phyloP scores from a whole-genome alignment of 257 asterid species.

The Rhazya stricta region DNA sequence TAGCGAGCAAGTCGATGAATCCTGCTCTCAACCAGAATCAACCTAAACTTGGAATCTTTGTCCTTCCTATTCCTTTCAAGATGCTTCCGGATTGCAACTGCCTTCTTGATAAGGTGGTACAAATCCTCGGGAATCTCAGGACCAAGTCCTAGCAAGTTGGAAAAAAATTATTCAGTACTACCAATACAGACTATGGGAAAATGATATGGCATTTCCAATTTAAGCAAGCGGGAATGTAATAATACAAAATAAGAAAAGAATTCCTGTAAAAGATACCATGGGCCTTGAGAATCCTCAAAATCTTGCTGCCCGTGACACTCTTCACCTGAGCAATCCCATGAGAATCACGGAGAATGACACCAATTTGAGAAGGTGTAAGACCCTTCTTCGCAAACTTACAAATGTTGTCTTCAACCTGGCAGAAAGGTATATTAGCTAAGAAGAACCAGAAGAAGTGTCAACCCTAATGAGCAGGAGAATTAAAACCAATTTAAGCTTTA shows the following conservation, averaged over 20 bases:
- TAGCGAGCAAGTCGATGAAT: conserved; percentile 39
- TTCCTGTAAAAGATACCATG: conserved; percentile 21
- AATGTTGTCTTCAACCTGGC: conserved; percentile 37
- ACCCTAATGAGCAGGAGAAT: neutral
- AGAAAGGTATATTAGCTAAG: neutral
- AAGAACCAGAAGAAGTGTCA: neutral
- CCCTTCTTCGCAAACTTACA: conserved; percentile 43
- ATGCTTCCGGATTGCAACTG: conserved; percentile 43
- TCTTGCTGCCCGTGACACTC: conserved; percentile 39
- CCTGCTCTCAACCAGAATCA: conserved; percentile 46
- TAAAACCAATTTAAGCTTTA: neutral
- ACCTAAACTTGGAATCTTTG: conserved; percentile 37
- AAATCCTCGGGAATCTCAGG: conserved; percentile 41
- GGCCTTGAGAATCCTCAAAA: conserved; percentile 34
- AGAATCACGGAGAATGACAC: conserved; percentile 43
- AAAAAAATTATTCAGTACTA: neutral
- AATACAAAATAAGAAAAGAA: neutral
- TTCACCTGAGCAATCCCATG: conserved; percentile 46
- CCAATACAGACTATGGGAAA: neutral
- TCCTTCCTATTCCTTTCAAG: conserved; percentile 41
- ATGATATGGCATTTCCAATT: neutral
- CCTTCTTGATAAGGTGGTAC: conserved; percentile 41
- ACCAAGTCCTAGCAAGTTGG: conserved; percentile 25
- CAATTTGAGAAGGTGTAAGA: conserved; percentile 38
- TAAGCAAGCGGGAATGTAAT: neutral